These are phyloP conservation scores for Sideroxylon spinosum DNA, from an alignment of 179 eudicot species.

Conservation along the genomic window DNA sequence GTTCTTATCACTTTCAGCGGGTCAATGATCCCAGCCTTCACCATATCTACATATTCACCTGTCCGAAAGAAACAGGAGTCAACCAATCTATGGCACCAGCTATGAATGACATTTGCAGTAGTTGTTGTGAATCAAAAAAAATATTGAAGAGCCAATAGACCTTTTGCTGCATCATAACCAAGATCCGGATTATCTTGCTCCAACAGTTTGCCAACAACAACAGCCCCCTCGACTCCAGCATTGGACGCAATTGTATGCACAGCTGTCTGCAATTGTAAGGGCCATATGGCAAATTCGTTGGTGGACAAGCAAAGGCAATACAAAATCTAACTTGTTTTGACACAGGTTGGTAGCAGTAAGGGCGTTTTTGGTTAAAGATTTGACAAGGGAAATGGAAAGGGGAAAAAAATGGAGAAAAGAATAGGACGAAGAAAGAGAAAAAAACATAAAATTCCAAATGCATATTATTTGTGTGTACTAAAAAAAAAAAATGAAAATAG, in stretches of 20 bases:
- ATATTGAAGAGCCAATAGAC: conserved; percentile 24
- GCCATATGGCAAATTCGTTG: not conserved
- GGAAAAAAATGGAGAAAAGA: no score
- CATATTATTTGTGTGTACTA: no score
- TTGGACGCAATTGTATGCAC: conserved; percentile 80
- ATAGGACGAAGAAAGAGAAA: no score
- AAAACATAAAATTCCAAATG: no score
- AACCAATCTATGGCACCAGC: not conserved
- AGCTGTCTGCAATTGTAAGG: conserved; percentile 51
- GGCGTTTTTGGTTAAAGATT: not conserved
- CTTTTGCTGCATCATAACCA: conserved; percentile 98
- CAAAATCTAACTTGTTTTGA: not conserved
- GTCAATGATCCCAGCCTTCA: conserved; percentile 77
- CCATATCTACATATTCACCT: conserved; percentile 94
- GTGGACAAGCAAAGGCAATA: not conserved
- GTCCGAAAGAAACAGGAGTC: conserved; percentile 7
- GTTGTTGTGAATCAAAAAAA: not conserved
- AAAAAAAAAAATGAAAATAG: no score
- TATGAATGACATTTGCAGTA: not conserved
- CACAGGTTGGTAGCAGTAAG: not conserved
- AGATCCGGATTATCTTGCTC: conserved; percentile 87
- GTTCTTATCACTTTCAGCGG: conserved; percentile 84
- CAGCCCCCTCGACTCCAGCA: conserved; percentile 97
- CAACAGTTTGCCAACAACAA: conserved; percentile 81
- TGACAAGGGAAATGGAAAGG: not conserved